A percentile compares a stretch with the other conserved stretches of the same genome.
phyloP scores from a whole-genome alignment of 2,329 filamentous ascomycete species.

The Claviceps paspali region DNA sequence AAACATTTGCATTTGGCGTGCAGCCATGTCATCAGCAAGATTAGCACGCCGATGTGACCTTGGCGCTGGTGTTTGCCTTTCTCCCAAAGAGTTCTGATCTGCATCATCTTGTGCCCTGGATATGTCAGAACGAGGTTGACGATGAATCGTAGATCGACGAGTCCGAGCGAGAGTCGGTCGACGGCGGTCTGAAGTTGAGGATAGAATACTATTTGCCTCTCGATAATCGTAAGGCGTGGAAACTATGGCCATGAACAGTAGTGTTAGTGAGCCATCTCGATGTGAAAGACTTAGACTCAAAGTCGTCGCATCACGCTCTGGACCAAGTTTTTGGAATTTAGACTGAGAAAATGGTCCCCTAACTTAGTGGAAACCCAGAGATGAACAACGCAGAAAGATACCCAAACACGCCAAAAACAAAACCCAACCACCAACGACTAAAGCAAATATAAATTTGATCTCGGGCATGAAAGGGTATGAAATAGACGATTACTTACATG shows the following conservation, averaged over 20 bases:
- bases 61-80: background rate
- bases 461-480: too few relatives aligned
- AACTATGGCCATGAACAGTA: background rate
- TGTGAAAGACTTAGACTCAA: too few relatives aligned
- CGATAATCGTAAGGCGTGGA: background rate
- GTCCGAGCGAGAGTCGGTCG: conserved; percentile 13
- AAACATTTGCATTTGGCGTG: conserved; percentile 29
- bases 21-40: conserved; percentile 16
- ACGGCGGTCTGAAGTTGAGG: conserved; percentile 11
- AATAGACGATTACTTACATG: conserved; percentile 5
- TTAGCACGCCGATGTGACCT: conserved; percentile 4
- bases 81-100: background rate
- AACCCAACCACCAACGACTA: too few relatives aligned
- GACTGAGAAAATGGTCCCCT: too few relatives aligned
- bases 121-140: conserved; percentile 12
- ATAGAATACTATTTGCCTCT: conserved; percentile 4
- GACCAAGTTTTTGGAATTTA: too few relatives aligned
- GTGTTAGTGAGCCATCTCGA: background rate
- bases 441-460: too few relatives aligned
- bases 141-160: conserved; percentile 12
- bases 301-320: too few relatives aligned
- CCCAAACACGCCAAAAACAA: too few relatives aligned
- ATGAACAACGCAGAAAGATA: too few relatives aligned
- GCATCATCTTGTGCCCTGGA: conserved; percentile 11
- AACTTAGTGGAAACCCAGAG: too few relatives aligned